These are phyloP conservation scores for Candida sp. DNA, from an alignment of 1,139 yeast species.

Conservation along the genomic window DNA sequence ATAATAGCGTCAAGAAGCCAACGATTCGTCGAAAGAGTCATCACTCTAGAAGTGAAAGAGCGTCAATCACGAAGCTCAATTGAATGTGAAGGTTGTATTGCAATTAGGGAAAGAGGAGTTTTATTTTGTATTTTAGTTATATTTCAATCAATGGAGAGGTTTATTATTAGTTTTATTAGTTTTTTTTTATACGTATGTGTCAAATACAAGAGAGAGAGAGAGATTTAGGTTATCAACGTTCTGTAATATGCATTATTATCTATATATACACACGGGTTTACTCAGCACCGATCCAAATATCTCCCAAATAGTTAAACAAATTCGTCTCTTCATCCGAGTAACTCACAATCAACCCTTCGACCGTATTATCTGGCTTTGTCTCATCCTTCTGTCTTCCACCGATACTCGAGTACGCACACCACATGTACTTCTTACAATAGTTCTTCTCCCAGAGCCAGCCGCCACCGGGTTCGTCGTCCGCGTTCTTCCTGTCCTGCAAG, in stretches of 20 bases:
- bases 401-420: constrained; percentile 49
- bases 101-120: no score
- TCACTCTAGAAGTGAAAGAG: not conserved
- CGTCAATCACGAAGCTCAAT: not conserved
- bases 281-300: constrained; percentile 35
- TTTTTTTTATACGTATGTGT: no score
- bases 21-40: not conserved
- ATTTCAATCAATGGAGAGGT: no score
- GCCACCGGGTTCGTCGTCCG: constrained; percentile 33
- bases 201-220: no score
- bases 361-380: constrained; percentile 22
- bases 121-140: not conserved
- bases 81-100: no score
- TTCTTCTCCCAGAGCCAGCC: constrained; percentile 36
- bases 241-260: no score
- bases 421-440: constrained; percentile 47
- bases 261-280: no score
- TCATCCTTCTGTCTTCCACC: constrained; percentile 34
- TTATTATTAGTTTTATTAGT: no score
- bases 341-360: constrained; percentile 27
- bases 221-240: no score
- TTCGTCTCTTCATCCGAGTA: constrained; percentile 25
- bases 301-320: constrained; percentile 34
- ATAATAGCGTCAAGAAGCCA: not conserved
- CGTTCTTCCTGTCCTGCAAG: constrained; percentile 20